A percentile compares a stretch with the other conserved stretches of the same genome.
Evolutionary conservation across 208 protist genomes (phyloP).

Genomic region (Acanthamoeba royreba): DNA sequence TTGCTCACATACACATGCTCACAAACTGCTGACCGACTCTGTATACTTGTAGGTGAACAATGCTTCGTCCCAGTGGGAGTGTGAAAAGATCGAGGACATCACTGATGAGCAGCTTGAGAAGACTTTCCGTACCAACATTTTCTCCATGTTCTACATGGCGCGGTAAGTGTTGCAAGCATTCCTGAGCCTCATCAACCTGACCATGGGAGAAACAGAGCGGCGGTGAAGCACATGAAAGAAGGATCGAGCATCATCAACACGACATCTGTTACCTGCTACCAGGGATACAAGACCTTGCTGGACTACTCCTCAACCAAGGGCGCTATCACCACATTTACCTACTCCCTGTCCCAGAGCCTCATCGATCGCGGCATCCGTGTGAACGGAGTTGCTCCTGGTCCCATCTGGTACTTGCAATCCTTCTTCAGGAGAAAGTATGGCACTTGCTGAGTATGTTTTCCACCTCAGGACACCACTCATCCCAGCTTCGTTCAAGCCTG

Average conservation of each 20-base stretch:
- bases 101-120: constrained; percentile 63
- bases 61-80: constrained; percentile 39
- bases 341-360: constrained; percentile 58
- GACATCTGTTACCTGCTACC: constrained; percentile 54
- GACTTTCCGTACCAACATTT: constrained; percentile 73
- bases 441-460: too few relatives aligned
- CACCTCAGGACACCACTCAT: constrained; percentile 67
- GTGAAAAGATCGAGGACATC: constrained; percentile 59
- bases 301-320: constrained; percentile 74
- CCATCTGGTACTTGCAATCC: too few relatives aligned
- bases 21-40: not conserved
- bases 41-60: constrained; percentile 62
- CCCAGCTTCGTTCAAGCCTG: not conserved
- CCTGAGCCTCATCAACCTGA: too few relatives aligned
- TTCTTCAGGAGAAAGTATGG: too few relatives aligned
- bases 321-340: constrained; percentile 69
- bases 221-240: constrained; percentile 55
- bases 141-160: constrained; percentile 66
- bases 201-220: too few relatives aligned
- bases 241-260: constrained; percentile 69
- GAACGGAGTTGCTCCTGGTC: constrained; percentile 73
- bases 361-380: constrained; percentile 63
- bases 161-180: not conserved
- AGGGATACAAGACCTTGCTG: constrained; percentile 52
- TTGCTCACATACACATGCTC: too few relatives aligned